Base-by-base conservation (phyloP, 345 rosid species). In the Lepidium didymum region DNA sequence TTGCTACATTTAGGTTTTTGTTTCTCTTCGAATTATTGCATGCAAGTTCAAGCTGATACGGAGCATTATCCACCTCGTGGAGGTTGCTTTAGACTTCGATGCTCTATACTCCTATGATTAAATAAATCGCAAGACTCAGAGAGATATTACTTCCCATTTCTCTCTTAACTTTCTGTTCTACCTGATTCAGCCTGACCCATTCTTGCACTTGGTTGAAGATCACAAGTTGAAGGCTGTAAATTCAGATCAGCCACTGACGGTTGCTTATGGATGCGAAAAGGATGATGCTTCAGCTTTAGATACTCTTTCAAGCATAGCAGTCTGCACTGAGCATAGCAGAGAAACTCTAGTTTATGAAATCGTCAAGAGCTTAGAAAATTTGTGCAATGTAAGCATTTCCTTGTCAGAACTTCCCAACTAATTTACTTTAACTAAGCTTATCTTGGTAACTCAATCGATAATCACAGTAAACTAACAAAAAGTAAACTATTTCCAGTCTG, bases 121-220 rank as follows among this genome's bases (percentile, higher is more conserved):
- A 27, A 29, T 27, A 10, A 12, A n/a, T 52, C 16, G 34, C 10
- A 7, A 6, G 6, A 35, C 46, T 19, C 27, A 29, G 13, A 41
- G 37, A 37, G 11, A 61, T 41, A 19, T 21, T 11, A 25, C 6
- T 44, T 44, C 16, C 62, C 64, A 42, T 44, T 55, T 46, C 37
- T 42, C 23, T 4, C 6, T 23, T 41, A 72, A 67, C 72, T 15
- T 56, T 38, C 13, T 56, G 35, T 36, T 74, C 25, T 65, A 51
- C 42, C 62, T 79, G 77, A 60, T 72, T 72, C 80, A 94, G 99
- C 83, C 83, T 37, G 97, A 94, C 69, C 96, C 99, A 14, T 94
- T 82, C 77, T 72, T 94, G 76, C 77, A 34, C 56, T 75, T 94
- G 78, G 86, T 91, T 77, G 93, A 81, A 70, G 92, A 90, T 59